Evolutionary conservation across 805 yeast genomes (phyloP), one percentile per base, ranked within the genome.

Genomic region (Metschnikowia aberdeeniae): DNA sequence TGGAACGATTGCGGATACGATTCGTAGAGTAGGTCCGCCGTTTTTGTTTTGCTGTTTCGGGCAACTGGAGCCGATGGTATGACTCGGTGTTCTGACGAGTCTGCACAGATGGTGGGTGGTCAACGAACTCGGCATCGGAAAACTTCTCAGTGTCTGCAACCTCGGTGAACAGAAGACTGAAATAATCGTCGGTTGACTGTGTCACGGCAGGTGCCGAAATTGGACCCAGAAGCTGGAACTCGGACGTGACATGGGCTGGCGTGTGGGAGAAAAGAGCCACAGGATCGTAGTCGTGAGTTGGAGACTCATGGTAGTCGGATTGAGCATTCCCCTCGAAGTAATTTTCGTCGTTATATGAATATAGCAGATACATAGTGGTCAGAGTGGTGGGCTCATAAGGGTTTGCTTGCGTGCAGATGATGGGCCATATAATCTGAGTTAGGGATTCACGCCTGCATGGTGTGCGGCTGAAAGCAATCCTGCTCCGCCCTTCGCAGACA

Each of bases 191-290:
- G 31, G 42, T 35, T 4, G 43, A 35, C 19, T 40, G 44, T 6
- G 53, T 36, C 4, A 45, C 46, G 2, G 55, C 55, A 8, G 55
- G 55, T 1, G 55, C 55, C 27, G 53, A 50, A 13, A 43, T 49
- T 4, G 53, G 46, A 7, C 55, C 55, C 17, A 22, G 43, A 14
- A 31, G 37, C 14, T 40, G 39, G 42, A 26, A 31, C 5, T 39
- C 42, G 30, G 10, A 13, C 42, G 31, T 10, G 13, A 31, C 10
- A 22, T 39, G 35, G 9, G 34, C 11, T 32, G 34, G 42, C 17
- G 42, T 31, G 35, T 39, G 28, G 35, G 42, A 31, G 22, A 39
- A 39, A 22, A 39, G 42, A 24, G 36, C 42, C 10, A 39, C 42
- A 12, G 36, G 42, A 20, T 39, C 42, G 36, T 39, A 39, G 14